These are phyloP conservation scores for Erysimum cheiri DNA, from an alignment of 441 rosid genomes.

Conservation along the genomic window DNA sequence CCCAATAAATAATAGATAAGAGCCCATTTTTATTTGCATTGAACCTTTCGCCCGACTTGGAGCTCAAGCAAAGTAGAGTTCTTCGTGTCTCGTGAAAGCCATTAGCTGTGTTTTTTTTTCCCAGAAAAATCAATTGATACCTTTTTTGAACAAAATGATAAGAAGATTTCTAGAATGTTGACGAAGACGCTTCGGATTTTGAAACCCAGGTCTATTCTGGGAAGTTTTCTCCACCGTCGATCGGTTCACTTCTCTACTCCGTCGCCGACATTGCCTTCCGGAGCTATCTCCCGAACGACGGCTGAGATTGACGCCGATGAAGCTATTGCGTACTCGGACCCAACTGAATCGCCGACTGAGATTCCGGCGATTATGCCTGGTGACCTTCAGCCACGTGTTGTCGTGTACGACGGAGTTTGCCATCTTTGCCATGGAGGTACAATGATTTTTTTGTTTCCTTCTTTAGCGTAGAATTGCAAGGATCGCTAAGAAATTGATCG, in stretches of 20 bases:
- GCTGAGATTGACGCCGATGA: slow-evolving; percentile 47
- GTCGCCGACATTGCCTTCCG: slow-evolving; percentile 35
- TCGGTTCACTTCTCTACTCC: slow-evolving; percentile 33
- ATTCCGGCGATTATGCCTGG: slow-evolving; percentile 49
- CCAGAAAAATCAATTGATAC: not conserved
- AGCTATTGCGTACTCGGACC: slow-evolving; percentile 46
- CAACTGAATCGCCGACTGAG: slow-evolving; percentile 44
- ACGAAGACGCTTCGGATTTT: slow-evolving; percentile 37
- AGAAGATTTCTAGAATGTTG: slow-evolving; percentile 35
- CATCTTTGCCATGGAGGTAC: slow-evolving; percentile 94
- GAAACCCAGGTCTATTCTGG: slow-evolving; percentile 35
- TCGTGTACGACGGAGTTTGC: slow-evolving; percentile 90
- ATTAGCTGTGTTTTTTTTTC: not conserved
- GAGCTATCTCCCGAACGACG: slow-evolving; percentile 42
- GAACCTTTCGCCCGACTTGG: slow-evolving; percentile 37
- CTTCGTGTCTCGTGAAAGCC: slow-evolving; percentile 4
- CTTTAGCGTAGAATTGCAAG: not conserved
- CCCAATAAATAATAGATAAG: not conserved
- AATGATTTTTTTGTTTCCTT: not conserved
- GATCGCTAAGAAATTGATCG: not conserved
- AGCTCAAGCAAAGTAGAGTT: slow-evolving; percentile 44
- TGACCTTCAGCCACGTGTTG: slow-evolving; percentile 89
- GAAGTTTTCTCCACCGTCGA: slow-evolving; percentile 14
- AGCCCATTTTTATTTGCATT: slow-evolving; percentile 11
- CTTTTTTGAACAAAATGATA: slow-evolving; percentile 15